A percentile compares a stretch with the other conserved stretches of the same genome.
These are phyloP conservation scores for Phytopythium litorale DNA, from an alignment of 352 stramenopile genomes.

Conservation along the genomic window DNA sequence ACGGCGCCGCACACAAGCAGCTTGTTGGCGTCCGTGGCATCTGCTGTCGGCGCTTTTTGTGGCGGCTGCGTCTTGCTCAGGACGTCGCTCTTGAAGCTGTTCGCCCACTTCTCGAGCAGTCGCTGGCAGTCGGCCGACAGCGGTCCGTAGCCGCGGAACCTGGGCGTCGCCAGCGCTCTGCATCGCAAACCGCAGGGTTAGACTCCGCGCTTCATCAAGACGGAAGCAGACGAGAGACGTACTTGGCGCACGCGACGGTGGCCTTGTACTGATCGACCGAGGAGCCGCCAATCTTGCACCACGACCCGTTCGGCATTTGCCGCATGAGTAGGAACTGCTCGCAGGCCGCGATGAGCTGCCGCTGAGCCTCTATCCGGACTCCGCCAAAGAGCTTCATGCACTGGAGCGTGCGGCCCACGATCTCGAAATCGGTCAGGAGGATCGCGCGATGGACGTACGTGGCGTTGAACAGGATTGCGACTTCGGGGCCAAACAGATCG, in stretches of 20 bases:
- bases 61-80: slow-evolving; percentile 4
- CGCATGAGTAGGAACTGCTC: slow-evolving; percentile 64
- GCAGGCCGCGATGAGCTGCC: slow-evolving; percentile 44
- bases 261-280: slow-evolving; percentile 75
- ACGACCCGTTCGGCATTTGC: slow-evolving; percentile 70
- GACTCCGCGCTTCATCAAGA: background rate
- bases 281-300: slow-evolving; percentile 53
- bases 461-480: slow-evolving; percentile 71
- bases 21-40: slow-evolving; percentile 26
- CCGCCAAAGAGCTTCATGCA: slow-evolving; percentile 74
- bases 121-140: slow-evolving; percentile 50
- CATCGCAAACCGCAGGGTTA: background rate
- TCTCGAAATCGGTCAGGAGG: slow-evolving; percentile 58
- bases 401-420: slow-evolving; percentile 71
- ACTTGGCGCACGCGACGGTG: slow-evolving; percentile 80
- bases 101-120: slow-evolving; percentile 67
- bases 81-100: slow-evolving; percentile 4
- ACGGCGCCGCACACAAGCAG: slow-evolving; percentile 45
- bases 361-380: slow-evolving; percentile 28
- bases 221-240: slow-evolving; percentile 13
- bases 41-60: slow-evolving; percentile 9
- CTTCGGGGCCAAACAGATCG: slow-evolving; percentile 62
- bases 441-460: slow-evolving; percentile 78
- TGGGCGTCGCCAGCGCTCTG: slow-evolving; percentile 51
- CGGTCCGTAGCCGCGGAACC: slow-evolving; percentile 58